Conservation (phyloP, 1,284 basidiomycete species). For the Leccinum griseonigrum region DNA sequence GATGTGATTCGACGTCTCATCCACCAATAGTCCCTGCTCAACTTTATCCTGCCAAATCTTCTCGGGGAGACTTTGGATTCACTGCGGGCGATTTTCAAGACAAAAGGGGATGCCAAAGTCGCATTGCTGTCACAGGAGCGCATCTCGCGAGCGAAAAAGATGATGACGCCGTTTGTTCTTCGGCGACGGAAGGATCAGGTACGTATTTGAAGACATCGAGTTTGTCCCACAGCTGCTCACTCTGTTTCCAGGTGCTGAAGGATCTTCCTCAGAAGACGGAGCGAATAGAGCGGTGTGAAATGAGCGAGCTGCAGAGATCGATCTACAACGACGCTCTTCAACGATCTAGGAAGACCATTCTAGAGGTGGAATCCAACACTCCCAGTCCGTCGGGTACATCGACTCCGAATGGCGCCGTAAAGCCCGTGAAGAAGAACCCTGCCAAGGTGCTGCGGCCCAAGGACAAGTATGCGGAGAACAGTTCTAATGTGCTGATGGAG, state of each 20-base stretch:
- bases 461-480: slow-evolving; percentile 73
- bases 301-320: slow-evolving; percentile 80
- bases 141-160: slow-evolving; percentile 93
- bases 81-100: slow-evolving; percentile 95
- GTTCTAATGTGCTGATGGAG: slow-evolving; percentile 93
- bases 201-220: slow-evolving; percentile 12
- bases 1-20: slow-evolving; percentile 11
- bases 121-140: slow-evolving; percentile 88
- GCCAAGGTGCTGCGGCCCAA: slow-evolving; percentile 47
- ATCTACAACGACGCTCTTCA: slow-evolving; percentile 87
- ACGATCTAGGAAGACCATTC: slow-evolving; percentile 80
- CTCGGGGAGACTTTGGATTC: slow-evolving; percentile 77
- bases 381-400: slow-evolving; percentile 37
- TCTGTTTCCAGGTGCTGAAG: slow-evolving; percentile 69
- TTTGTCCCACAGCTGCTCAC: slow-evolving; percentile 8
- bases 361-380: slow-evolving; percentile 47
- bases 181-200: slow-evolving; percentile 93
- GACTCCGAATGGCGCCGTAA: slow-evolving; percentile 36
- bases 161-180: slow-evolving; percentile 99
- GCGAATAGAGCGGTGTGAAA: slow-evolving; percentile 91
- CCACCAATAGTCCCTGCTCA: slow-evolving; percentile 80
- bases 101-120: slow-evolving; percentile 84
- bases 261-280: slow-evolving; percentile 93
- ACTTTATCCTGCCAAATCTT: slow-evolving; percentile 94
- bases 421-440: slow-evolving; percentile 45